Base-by-base conservation (phyloP, 352 stramenopile species). In the Globisporangium lucens region DNA sequence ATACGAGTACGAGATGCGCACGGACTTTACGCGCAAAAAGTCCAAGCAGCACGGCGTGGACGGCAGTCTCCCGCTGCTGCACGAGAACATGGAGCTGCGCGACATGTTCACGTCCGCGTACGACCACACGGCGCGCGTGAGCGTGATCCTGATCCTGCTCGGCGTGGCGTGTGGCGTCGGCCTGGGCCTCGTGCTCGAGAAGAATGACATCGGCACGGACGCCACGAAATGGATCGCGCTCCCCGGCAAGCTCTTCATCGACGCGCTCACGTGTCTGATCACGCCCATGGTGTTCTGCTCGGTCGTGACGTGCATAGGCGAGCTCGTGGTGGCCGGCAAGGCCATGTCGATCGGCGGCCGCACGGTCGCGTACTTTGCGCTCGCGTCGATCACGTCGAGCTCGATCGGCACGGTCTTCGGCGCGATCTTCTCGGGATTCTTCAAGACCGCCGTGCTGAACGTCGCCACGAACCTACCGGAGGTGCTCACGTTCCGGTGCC, bases 191-290 rank as follows among this genome's bases (percentile, higher is more conserved):
- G 38, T 78, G 47, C 63, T 84, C 36, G 53, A 68, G 17, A 53
- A 77, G 20, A 33, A 69, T n/a, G 47, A 76, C 13, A 51, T 74
- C 10, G 53, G 35, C 9, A 2, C n/a, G 0, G 71, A 75, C 10
- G 52, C 74, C 24, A 58, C 67, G 3, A 15, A 43, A 8, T 85
- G 73, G 77, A 66, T 85, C 35, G 24, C 64, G 41, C 67, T 81
- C 17, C 77, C 75, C 3, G 77, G 77, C 1, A 13, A 79, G 12
- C 63, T 82, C 24, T 85, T 78, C 69, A 65, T 83, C 24, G 72
- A 73, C 47, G 73, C 75, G n/a, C 74, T 87, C 62, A 80, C 80
- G 69, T 87, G 79, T 55, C 61, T 82, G 29, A 73, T 87, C 51
- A 65, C 70, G 41, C 76, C 79, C 55, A 68, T 85, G 56, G 72